A percentile compares a stretch with the other conserved stretches of the same genome.
Evolutionary conservation across 1,139 yeast genomes (phyloP).

Genomic region (Kluyveromyces sp.): DNA sequence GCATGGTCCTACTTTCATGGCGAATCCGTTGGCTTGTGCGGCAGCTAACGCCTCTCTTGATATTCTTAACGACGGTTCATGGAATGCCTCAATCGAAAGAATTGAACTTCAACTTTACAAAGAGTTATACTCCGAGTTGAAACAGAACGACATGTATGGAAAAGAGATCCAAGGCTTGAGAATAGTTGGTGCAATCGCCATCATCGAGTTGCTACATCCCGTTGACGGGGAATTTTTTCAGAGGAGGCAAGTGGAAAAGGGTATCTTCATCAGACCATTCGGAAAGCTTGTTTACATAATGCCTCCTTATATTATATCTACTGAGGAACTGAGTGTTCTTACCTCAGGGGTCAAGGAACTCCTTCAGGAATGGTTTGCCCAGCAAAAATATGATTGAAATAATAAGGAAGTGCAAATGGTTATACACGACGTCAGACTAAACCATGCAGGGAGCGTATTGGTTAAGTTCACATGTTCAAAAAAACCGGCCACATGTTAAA

Average conservation of each 20-base stretch:
- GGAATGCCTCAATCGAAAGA: constrained; percentile 20
- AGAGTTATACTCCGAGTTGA: constrained; percentile 18
- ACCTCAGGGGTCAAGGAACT: constrained; percentile 5
- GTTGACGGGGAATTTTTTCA: constrained; percentile 24
- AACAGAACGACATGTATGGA: constrained; percentile 14
- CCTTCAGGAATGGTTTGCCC: constrained; percentile 5
- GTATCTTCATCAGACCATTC: constrained; percentile 29
- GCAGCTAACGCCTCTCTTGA: constrained; percentile 32
- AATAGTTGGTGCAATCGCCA: constrained; percentile 31
- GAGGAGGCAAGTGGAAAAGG: constrained; percentile 18
- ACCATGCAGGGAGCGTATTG: no score
- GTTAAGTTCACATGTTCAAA: no score
- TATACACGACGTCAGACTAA: no score
- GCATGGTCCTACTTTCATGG: constrained; percentile 37
- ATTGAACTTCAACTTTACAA: constrained; percentile 22
- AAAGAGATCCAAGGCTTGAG: constrained; percentile 23
- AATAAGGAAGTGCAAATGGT: no score
- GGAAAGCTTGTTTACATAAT: constrained; percentile 26
- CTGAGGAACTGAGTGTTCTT: constrained; percentile 14
- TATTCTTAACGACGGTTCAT: constrained; percentile 23
- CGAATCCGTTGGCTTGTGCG: constrained; percentile 34
- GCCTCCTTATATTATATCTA: constrained; percentile 28
- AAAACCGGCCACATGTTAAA: no score
- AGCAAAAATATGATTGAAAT: no score
- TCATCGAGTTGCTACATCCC: constrained; percentile 23